Base-by-base conservation (phyloP, 2,329 filamentous ascomycete genomes). In the Alternaria longipes region DNA sequence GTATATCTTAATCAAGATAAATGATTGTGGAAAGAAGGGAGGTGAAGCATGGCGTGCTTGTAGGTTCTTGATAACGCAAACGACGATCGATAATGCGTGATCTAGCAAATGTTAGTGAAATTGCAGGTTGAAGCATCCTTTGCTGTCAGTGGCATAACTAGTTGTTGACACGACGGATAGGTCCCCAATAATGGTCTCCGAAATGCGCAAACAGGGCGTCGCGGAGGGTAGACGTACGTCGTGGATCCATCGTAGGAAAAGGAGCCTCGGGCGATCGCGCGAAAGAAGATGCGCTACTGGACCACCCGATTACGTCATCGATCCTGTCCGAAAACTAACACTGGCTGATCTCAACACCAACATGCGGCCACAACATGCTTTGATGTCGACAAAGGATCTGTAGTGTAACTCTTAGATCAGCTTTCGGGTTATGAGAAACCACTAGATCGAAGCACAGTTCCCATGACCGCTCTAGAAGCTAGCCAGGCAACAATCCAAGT, bases 11-110 rank as follows among this genome's bases (percentile, higher is more conserved):
- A 24, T 49, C 20, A 14, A 36, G 8, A 11, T 20, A 14, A 24
- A 14, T 14, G 32, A 36, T 14, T 12, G 32, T 16, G 32, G 32
- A 6, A 7, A 36, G 14, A 42, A 26, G 36, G 26, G 9, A 28
- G n/a, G 45, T 34, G 47, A 54, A 51, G 49, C 57, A 28, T 24
- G 34, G 1, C 22, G 24, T 44, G 30, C 26, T 22, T 36, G 16
- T 41, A 41, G 11, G 9, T 42, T 51, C 40, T 36, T 34, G 32
- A 57, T 62, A 56, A 53, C 60, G 63, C 63, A 57, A 56, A 41
- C 22, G 41, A 56, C 9, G 50, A 44, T 56, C 50, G 14, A 52
- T 46, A 59, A 45, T 47, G 59, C 60, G 63, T 58, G 54, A 63
- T 65, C 41, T 46, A 28, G 44, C 20, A 30, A 41, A 18, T 16